These are phyloP conservation scores for Ceratobasidium papillatum DNA, from an alignment of 1,284 basidiomycete species.

Conservation along the genomic window DNA sequence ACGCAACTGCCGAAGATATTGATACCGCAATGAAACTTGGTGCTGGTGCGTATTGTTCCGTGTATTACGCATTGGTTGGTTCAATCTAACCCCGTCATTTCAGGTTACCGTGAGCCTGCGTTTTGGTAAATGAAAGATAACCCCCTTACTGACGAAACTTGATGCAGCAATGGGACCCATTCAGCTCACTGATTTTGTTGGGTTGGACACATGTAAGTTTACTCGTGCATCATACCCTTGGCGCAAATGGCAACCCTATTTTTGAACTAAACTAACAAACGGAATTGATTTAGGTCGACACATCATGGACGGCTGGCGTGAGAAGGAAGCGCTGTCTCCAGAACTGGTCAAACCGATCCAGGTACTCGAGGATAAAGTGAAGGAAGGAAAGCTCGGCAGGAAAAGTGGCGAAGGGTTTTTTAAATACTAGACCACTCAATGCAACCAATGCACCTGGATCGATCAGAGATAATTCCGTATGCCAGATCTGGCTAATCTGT, in stretches of 20 bases:
- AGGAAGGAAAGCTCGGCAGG: constrained; percentile 60
- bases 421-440: constrained; percentile 50
- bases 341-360: constrained; percentile 57
- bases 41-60: constrained; percentile 52
- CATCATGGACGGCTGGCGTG: constrained; percentile 60
- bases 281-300: constrained; percentile 49
- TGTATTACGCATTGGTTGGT: not conserved
- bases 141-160: not conserved
- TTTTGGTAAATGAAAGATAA: not conserved
- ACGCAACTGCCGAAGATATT: constrained; percentile 63
- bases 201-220: constrained; percentile 55
- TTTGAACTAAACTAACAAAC: constrained; percentile 47
- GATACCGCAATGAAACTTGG: constrained; percentile 68
- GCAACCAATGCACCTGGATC: no score
- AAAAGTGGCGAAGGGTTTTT: constrained; percentile 62
- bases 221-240: not conserved
- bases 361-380: constrained; percentile 59
- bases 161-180: constrained; percentile 56
- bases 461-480: not conserved
- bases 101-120: constrained; percentile 47
- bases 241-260: not conserved
- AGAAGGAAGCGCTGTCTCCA: constrained; percentile 52
- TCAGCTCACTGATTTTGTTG: constrained; percentile 63
- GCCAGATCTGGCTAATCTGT: not conserved
- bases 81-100: not conserved